A percentile compares a stretch with the other conserved stretches of the same genome.
Conservation (phyloP, 371 early-diverging fungal species). For the Zopfochytrium polystomum region DNA sequence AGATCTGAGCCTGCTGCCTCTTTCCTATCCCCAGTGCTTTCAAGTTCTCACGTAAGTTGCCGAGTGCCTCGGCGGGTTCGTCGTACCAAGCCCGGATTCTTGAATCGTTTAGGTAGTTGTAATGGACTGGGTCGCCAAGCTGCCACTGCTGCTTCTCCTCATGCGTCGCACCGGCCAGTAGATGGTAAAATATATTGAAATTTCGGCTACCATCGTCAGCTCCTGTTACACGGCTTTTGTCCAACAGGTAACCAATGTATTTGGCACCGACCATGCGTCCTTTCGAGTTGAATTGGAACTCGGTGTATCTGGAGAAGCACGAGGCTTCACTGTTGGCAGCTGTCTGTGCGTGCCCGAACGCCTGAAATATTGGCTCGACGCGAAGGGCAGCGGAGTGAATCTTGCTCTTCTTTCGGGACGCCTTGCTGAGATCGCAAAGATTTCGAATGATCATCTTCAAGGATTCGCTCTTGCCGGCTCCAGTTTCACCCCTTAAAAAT, state of each 20-base stretch:
- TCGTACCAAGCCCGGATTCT: constrained; percentile 33
- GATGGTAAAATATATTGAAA: constrained; percentile 88
- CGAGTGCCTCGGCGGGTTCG: constrained; percentile 56
- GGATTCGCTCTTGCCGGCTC: constrained; percentile 83
- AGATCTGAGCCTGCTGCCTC: constrained; percentile 75
- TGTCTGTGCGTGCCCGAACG: constrained; percentile 76
- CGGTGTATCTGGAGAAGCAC: constrained; percentile 78
- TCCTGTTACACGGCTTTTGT: constrained; percentile 48
- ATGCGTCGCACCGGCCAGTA: constrained; percentile 60
- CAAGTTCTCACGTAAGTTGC: constrained; percentile 68
- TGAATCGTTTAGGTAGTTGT: constrained; percentile 53
- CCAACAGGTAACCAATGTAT: constrained; percentile 81
- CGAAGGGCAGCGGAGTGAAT: constrained; percentile 70
- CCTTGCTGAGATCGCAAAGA: constrained; percentile 65
- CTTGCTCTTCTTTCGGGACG: constrained; percentile 75
- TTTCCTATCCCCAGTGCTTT: constrained; percentile 79
- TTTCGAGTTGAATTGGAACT: constrained; percentile 79
- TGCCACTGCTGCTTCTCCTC: constrained; percentile 57
- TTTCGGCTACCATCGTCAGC: constrained; percentile 66
- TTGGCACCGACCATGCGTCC: constrained; percentile 86
- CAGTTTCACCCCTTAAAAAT: constrained; percentile 82
- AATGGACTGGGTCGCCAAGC: constrained; percentile 45
- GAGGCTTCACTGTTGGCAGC: constrained; percentile 68
- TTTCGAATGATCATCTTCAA: constrained; percentile 60
- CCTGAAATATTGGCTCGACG: constrained; percentile 69